Conservation (phyloP, 768 basidiomycete species). For the Lactifluus pinguis region DNA sequence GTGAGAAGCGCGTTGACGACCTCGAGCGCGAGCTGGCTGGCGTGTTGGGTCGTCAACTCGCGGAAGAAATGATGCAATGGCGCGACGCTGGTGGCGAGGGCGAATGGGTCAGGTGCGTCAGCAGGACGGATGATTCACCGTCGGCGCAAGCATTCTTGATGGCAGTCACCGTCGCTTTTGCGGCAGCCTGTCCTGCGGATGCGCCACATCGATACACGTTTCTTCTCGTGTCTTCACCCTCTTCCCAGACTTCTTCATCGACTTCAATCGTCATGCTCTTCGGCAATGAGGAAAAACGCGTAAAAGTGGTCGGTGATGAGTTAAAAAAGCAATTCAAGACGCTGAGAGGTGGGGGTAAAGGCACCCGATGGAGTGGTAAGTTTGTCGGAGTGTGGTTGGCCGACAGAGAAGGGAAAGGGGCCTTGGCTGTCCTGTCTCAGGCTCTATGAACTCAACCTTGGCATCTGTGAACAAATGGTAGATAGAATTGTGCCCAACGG, state of each 20-base stretch:
- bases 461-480: background rate
- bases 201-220: constrained; percentile 31
- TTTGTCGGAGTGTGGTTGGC: constrained; percentile 55
- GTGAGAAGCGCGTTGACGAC: constrained; percentile 60
- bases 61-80: constrained; percentile 27
- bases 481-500: constrained; percentile 2
- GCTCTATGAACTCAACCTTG: background rate
- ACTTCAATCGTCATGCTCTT: constrained; percentile 50
- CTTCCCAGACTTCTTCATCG: constrained; percentile 41
- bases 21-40: constrained; percentile 57
- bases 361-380: constrained; percentile 69
- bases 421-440: constrained; percentile 20
- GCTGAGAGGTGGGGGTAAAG: constrained; percentile 75
- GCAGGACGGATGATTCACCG: constrained; percentile 51
- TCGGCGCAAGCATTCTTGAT: constrained; percentile 54
- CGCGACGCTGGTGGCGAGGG: constrained; percentile 21
- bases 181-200: constrained; percentile 22
- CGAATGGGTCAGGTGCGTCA: constrained; percentile 41
- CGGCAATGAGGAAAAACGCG: constrained; percentile 49
- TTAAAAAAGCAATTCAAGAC: constrained; percentile 44
- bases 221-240: constrained; percentile 54
- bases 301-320: constrained; percentile 49
- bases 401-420: constrained; percentile 32
- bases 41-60: constrained; percentile 35
- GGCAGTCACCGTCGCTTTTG: constrained; percentile 43